Evolutionary conservation across 345 rosid species (phyloP).

Genomic region (Populus tremula): DNA sequence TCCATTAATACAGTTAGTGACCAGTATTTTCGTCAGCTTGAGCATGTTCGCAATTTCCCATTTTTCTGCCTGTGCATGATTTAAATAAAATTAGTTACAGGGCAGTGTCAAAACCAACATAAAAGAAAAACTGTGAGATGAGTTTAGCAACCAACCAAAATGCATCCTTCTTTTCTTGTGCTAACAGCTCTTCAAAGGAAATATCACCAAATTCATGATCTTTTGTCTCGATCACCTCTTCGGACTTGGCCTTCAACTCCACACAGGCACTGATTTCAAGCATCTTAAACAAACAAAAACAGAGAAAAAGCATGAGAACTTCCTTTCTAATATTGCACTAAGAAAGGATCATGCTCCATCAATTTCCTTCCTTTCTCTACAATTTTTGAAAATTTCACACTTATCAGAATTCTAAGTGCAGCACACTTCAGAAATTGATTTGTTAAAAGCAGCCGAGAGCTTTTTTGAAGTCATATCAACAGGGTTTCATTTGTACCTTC

Average conservation of each 20-base stretch:
- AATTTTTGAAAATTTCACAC: neutral
- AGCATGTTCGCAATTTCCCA: conserved; percentile 52
- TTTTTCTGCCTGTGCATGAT: conserved; percentile 66
- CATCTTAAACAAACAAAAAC: conserved; percentile 45
- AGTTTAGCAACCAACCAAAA: conserved; percentile 60
- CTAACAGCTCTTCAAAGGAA: conserved; percentile 85
- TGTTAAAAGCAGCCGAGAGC: no score
- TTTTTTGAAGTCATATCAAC: neutral
- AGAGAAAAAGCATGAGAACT: neutral
- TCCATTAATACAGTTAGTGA: conserved; percentile 10
- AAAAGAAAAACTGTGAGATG: neutral
- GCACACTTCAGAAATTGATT: neutral
- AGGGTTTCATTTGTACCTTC: conserved; percentile 44
- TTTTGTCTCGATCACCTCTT: conserved; percentile 34
- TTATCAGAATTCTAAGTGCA: conserved; percentile 1
- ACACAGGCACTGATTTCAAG: conserved; percentile 60
- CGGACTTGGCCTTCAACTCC: conserved; percentile 53
- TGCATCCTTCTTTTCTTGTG: conserved; percentile 82
- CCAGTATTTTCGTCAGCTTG: conserved; percentile 21
- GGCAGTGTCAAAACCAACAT: neutral
- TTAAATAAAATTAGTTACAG: conserved; percentile 4
- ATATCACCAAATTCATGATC: conserved; percentile 56
- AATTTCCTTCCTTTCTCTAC: neutral
- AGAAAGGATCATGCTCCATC: no score
- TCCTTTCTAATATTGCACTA: no score